Percentiles rank a stretch among this genome's conserved stretches.
Conservation (phyloP, 78 protist species). For the Speleostelium caveatum region DNA sequence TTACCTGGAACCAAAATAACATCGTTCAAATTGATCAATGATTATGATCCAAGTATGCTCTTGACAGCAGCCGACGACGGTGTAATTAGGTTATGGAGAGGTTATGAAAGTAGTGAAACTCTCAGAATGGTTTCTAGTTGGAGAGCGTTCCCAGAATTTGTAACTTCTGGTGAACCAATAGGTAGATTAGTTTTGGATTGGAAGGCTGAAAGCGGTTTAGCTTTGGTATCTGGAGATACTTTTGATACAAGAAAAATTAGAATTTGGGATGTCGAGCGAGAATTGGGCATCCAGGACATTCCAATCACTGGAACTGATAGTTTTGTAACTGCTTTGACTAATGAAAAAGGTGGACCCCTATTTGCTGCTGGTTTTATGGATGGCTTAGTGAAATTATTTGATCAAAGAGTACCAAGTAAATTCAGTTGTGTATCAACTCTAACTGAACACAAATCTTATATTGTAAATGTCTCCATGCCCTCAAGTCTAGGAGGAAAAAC, state of each 20-base stretch:
- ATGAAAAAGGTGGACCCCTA: slow-evolving; percentile 57
- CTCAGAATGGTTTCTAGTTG: slow-evolving; percentile 73
- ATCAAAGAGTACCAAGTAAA: slow-evolving; percentile 54
- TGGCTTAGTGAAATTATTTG: slow-evolving; percentile 81
- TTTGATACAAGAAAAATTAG: slow-evolving; percentile 63
- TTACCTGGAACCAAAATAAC: slow-evolving; percentile 74
- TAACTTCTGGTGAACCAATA: slow-evolving; percentile 65
- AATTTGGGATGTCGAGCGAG: slow-evolving; percentile 89
- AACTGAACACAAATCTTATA: slow-evolving; percentile 68
- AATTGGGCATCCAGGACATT: slow-evolving; percentile 54
- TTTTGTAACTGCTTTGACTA: slow-evolving; percentile 66
- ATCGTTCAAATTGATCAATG: slow-evolving; percentile 72
- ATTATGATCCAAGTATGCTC: slow-evolving; percentile 49
- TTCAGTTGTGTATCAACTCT: slow-evolving; percentile 67
- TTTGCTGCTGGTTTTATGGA: slow-evolving; percentile 82
- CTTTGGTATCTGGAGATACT: slow-evolving; percentile 59
- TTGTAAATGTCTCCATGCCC: slow-evolving; percentile 75
- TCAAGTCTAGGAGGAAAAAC: slow-evolving; percentile 39
- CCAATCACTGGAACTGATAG: slow-evolving; percentile 50
- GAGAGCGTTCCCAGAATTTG: slow-evolving; percentile 80
- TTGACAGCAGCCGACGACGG: slow-evolving; percentile 88
- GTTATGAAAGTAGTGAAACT: slow-evolving; percentile 29
- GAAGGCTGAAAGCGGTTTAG: slow-evolving; percentile 73
- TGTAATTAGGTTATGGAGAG: slow-evolving; percentile 84
- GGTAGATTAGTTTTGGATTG: slow-evolving; percentile 65